These are phyloP conservation scores for Kwoniella bestiolae DNA, from an alignment of 768 basidiomycete genomes.

Conservation along the genomic window DNA sequence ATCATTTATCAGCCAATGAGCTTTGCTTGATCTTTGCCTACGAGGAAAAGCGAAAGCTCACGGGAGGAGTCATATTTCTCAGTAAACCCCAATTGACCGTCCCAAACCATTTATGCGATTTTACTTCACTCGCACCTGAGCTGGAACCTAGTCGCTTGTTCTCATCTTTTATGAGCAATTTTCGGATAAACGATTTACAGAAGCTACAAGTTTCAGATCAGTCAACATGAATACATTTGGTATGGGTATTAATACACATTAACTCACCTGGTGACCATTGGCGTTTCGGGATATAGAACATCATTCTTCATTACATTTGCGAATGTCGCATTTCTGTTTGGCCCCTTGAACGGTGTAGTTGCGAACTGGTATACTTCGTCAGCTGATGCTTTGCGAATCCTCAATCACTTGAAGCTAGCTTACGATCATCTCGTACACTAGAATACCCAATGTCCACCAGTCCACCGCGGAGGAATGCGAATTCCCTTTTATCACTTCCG, in stretches of 20 bases:
- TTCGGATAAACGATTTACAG: constrained; percentile 83
- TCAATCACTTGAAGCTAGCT: constrained; percentile 24
- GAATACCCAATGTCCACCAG: constrained; percentile 98
- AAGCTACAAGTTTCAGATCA: constrained; percentile 62
- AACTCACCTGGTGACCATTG: constrained; percentile 77
- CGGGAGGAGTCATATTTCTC: constrained; percentile 89
- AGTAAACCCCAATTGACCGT: constrained; percentile 97
- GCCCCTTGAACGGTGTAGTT: constrained; percentile 98
- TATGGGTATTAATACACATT: no score
- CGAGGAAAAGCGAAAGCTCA: constrained; percentile 68
- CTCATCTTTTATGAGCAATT: constrained; percentile 91
- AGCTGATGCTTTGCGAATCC: neutral
- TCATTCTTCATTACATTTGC: constrained; percentile 86
- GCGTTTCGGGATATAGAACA: constrained; percentile 82
- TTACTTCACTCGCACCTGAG: constrained; percentile 96
- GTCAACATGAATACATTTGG: no score
- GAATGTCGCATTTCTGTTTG: constrained; percentile 92
- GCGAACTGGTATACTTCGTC: constrained; percentile 71
- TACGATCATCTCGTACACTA: constrained; percentile 87
- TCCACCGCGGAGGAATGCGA: constrained; percentile 98
- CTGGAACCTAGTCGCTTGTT: constrained; percentile 82
- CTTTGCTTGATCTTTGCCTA: no score
- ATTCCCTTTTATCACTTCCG: constrained; percentile 94
- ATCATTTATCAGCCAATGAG: no score
- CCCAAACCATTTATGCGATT: constrained; percentile 97